Evolutionary conservation across 1,284 basidiomycete genomes (phyloP).

Genomic region (Sanguinoderma infundibulare): DNA sequence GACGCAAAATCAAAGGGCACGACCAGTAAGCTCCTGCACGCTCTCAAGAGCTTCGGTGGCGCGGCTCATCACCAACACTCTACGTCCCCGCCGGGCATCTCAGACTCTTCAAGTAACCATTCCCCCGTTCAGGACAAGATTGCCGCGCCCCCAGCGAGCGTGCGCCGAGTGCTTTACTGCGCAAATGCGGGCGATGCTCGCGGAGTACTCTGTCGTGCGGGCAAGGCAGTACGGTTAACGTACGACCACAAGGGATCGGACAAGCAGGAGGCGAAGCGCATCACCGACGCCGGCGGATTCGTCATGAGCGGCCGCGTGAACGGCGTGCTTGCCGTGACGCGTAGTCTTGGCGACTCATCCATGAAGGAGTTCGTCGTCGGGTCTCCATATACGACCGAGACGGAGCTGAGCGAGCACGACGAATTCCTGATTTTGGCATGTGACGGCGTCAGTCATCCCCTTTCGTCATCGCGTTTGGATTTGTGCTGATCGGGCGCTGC

Average conservation of each 20-base stretch:
- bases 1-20: slow-evolving; percentile 45
- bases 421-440: slow-evolving; percentile 97
- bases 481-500: slow-evolving; percentile 6
- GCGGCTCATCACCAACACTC: slow-evolving; percentile 33
- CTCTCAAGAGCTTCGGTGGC: slow-evolving; percentile 57
- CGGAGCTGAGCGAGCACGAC: slow-evolving; percentile 87
- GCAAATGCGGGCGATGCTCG: slow-evolving; percentile 97
- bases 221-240: slow-evolving; percentile 91
- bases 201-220: slow-evolving; percentile 87
- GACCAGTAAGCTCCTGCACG: slow-evolving; percentile 58
- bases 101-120: slow-evolving; percentile 15
- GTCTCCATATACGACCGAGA: slow-evolving; percentile 97
- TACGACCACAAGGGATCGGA: slow-evolving; percentile 99
- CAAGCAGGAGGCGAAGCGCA: slow-evolving; percentile 95
- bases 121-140: slow-evolving; percentile 17
- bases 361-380: slow-evolving; percentile 99
- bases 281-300: slow-evolving; percentile 97
- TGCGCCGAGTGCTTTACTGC: slow-evolving; percentile 87
- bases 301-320: slow-evolving; percentile 99
- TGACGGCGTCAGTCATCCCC: slow-evolving; percentile 80
- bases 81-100: slow-evolving; percentile 31
- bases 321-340: slow-evolving; percentile 94
- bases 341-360: slow-evolving; percentile 94
- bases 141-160: slow-evolving; percentile 51
- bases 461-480: background rate